phyloP scores from a whole-genome alignment of 768 basidiomycete species.

The Hortiboletus flavorubellus region DNA sequence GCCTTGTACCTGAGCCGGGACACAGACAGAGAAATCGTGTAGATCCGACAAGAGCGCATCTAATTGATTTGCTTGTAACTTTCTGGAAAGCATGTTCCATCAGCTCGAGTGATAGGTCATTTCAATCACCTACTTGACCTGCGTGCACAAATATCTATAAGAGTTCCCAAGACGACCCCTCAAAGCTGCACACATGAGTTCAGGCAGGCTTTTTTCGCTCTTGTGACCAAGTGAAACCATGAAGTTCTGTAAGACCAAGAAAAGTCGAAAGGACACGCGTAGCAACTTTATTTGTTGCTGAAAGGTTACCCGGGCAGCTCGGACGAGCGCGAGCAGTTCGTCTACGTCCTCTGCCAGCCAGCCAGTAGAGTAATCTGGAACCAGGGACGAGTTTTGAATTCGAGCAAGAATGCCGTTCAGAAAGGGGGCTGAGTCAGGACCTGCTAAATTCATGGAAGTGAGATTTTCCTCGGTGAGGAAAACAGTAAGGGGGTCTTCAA shows the following conservation, averaged over 20 bases:
- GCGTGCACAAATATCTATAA: conserved; percentile 43
- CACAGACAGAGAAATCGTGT: conserved; percentile 34
- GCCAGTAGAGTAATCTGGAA: conserved; percentile 14
- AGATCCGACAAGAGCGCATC: conserved; percentile 40
- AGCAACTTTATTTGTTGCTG: conserved; percentile 31
- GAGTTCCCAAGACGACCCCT: conserved; percentile 43
- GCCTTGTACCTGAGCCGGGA: conserved; percentile 32
- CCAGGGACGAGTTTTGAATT: conserved; percentile 23
- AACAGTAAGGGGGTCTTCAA: conserved; percentile 54
- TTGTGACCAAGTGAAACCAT: conserved; percentile 44
- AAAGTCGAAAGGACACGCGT: conserved; percentile 47
- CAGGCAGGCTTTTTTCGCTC: conserved; percentile 31
- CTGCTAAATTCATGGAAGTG: conserved; percentile 9
- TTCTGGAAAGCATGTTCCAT: conserved; percentile 28
- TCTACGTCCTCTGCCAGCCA: conserved; percentile 30
- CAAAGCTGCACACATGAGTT: conserved; percentile 45
- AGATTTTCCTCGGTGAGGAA: conserved; percentile 14
- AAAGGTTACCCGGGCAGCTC: conserved; percentile 38
- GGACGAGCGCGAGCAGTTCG: conserved; percentile 34
- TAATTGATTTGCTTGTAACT: conserved; percentile 37
- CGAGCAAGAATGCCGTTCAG: conserved; percentile 39
- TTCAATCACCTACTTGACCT: conserved; percentile 42
- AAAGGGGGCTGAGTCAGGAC: conserved; percentile 29
- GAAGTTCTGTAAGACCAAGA: conserved; percentile 42
- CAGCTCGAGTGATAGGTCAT: conserved; percentile 12